Percentiles rank a stretch among this genome's conserved stretches.
Evolutionary conservation across 2,329 filamentous ascomycete species (phyloP).

Genomic region (Penicillium oxalicum): DNA sequence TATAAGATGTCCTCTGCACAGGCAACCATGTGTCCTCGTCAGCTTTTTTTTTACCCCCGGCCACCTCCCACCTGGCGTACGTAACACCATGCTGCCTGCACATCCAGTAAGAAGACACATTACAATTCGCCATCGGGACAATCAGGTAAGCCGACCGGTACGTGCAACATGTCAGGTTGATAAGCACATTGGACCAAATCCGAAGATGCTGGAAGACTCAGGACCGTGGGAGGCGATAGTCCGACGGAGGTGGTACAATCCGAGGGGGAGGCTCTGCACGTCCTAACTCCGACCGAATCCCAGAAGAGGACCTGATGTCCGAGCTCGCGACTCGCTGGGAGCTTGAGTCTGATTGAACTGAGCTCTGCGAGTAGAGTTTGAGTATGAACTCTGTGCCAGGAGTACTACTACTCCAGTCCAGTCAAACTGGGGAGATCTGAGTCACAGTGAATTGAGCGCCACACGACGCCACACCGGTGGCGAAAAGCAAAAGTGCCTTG

Average conservation of each 20-base stretch:
- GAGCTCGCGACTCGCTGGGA: no score
- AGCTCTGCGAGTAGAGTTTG: no score
- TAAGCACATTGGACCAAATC: constrained; percentile 1
- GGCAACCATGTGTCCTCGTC: constrained; percentile 7
- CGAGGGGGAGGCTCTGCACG: neutral
- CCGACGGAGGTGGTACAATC: neutral
- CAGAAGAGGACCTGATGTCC: no score
- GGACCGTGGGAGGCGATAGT: constrained; percentile 6
- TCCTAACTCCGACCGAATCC: no score
- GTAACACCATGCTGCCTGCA: constrained; percentile 15
- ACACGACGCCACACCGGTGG: constrained; percentile 7
- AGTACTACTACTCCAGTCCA: no score
- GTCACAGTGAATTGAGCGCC: constrained; percentile 3
- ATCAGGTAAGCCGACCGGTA: constrained; percentile 1
- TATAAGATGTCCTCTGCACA: constrained; percentile 1
- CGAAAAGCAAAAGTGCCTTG: neutral
- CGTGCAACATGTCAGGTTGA: neutral
- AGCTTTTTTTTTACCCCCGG: neutral
- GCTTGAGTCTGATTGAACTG: no score
- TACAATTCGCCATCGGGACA: constrained; percentile 5
- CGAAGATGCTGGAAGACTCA: constrained; percentile 1
- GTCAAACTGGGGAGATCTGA: constrained; percentile 2
- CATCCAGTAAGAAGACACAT: neutral
- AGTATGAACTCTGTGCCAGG: no score
- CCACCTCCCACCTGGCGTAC: constrained; percentile 8